A percentile compares a stretch with the other conserved stretches of the same genome.
These are phyloP conservation scores for Ogataea naganishii DNA, from an alignment of 805 yeast genomes.

Conservation along the genomic window DNA sequence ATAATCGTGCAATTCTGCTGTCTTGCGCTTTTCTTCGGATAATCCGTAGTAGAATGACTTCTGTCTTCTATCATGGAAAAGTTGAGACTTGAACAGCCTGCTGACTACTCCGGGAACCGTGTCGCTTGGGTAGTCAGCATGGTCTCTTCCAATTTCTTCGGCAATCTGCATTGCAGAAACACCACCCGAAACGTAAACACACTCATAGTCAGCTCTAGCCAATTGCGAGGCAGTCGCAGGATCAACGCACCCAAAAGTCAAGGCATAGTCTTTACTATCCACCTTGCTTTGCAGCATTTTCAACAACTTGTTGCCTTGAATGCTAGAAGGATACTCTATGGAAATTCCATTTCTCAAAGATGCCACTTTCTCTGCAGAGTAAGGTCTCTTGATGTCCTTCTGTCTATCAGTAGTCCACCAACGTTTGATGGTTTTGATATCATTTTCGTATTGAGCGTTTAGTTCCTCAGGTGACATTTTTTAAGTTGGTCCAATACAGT, in stretches of 20 bases:
- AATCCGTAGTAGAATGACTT: constrained; percentile 8
- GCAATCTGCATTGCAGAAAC: constrained; percentile 52
- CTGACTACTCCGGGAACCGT: constrained; percentile 64
- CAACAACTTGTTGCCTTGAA: constrained; percentile 46
- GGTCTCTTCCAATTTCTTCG: constrained; percentile 56
- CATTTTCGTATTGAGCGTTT: constrained; percentile 5
- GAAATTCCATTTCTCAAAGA: constrained; percentile 42
- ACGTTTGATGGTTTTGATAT: constrained; percentile 24
- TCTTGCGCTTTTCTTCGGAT: constrained; percentile 7
- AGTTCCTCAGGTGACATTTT: constrained; percentile 3
- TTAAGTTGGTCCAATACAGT: not conserved
- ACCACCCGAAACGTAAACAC: constrained; percentile 52
- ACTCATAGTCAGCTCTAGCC: constrained; percentile 40
- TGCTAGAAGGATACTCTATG: constrained; percentile 34
- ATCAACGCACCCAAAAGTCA: constrained; percentile 53
- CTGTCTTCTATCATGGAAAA: constrained; percentile 41
- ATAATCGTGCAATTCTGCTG: constrained; percentile 32
- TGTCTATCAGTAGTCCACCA: constrained; percentile 47
- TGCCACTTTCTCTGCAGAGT: constrained; percentile 44
- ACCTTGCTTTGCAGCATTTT: constrained; percentile 31
- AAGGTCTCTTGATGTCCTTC: constrained; percentile 39
- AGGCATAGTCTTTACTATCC: constrained; percentile 35
- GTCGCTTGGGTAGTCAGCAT: constrained; percentile 63
- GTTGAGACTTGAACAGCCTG: constrained; percentile 48
- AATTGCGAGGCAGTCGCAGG: constrained; percentile 56